Base-by-base conservation (phyloP, 1,284 basidiomycete species). In the Trichosporon ovoides region DNA sequence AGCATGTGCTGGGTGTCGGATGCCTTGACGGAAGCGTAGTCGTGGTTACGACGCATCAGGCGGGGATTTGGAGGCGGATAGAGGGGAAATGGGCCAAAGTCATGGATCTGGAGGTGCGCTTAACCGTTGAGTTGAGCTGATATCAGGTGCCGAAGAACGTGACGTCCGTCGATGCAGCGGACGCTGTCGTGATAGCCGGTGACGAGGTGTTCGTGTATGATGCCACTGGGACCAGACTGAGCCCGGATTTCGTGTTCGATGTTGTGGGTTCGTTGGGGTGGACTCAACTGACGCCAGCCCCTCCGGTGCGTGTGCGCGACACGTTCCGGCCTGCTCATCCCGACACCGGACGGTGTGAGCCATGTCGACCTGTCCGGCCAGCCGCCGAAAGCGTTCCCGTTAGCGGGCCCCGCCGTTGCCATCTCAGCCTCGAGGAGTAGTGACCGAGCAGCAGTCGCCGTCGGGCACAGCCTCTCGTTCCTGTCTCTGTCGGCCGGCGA, bases 31-130 rank as follows among this genome's bases (percentile, higher is more conserved):
- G 50, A 7, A 54, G 22, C 1, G 53, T 43, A 33, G 49, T 24
- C 13, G 36, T 37, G 38, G 34, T 18, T 10, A 48, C 11, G 52
- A 48, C 14, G 22, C 18, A 49, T 38, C 58, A 51, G 9, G 12
- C 35, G 24, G 50, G 53, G 0, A 9, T 54, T 12, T 54, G 31
- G 31, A 16, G 28, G 33, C 19, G 40, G 38, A 31, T 22, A 36
- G 36, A 52, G 31, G 31, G 53, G 34, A 53, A 53, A 48, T 58
- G 52, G 52, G 52, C 38, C 6, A 11, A n/a, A 18, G 33, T 18
- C 11, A 13, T 20, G 9, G 50, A 10, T 12, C 20, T 57, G 3
- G 37, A 62, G 50, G 61, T 65, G 37, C 16, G 61, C 37, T 2
- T 12, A 11, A 19, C 19, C 10, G 24, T 10, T 19, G 22, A 10